Base-by-base conservation (phyloP, 2,329 filamentous ascomycete species). In the Trichothecium roseum region DNA sequence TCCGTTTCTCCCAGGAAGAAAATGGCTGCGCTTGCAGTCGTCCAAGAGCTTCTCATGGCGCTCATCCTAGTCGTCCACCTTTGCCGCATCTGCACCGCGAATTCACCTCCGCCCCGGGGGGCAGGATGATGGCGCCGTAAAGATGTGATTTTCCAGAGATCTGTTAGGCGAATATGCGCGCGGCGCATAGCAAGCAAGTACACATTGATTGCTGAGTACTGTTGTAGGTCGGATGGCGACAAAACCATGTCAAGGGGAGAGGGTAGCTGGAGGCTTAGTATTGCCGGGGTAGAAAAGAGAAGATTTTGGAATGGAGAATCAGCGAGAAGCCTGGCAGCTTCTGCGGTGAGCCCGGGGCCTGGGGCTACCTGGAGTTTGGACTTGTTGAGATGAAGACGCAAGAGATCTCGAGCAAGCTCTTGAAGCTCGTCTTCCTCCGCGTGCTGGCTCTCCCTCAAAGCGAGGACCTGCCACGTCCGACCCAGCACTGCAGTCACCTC, bases 1-100 rank as follows among this genome's bases (percentile, higher is more conserved):
- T 89, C 83, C 12, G 85, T 81, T 53, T 95, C 88, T 1, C 84
- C 85, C 4, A 96, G 67, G 46, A 96, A 83, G 60, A 94, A 95
- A 4, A 94, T 74, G 2, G 85, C 81, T 3, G 87, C 84, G 50
- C 84, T 87, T 46, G 83, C 81, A 0, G 85, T 93, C 1, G 87
- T 89, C 91, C 91, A 98, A 1, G 89, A 74, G 42, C 78, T 81
- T 13, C 91, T 77, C 69, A 94, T 82, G 1, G 74, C 70, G 24
- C 69, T 66, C 4, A 73, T 69, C 14, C 89, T 72, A 13, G 63
- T 53, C 18, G 75, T 74, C 45, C 78, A 74, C 34, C 83, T 72
- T 45, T 73, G 62, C 18, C 86, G 73, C 9, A 83, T 69, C 16
- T 72, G 62, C 18, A 63, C 64, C 13, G 84, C 69, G 41, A 74